Evolutionary conservation across 148 eudicot genomes (phyloP), one percentile per base, ranked within the genome.

Genomic region (Cornus florida): DNA sequence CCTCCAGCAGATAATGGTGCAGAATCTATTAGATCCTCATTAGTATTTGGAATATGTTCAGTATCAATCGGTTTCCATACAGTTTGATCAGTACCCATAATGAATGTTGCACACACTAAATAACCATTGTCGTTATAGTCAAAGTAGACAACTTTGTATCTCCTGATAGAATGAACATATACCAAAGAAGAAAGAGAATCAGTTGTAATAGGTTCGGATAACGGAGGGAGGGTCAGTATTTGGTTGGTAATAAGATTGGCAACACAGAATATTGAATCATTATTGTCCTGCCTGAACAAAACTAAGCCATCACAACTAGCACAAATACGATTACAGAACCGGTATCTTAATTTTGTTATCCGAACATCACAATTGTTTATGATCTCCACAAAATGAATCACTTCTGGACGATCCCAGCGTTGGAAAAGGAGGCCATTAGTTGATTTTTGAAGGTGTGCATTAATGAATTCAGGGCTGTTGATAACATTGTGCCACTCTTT

Each of bases 221-320:
- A 28, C 28, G 28, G 28, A 28, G 28, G 28, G 28, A 28, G 28
- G 28, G 28, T 28, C 28, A 28, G 28, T 28, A 28, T 28, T 28
- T 28, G 28, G 28, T 28, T 28, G 28, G 28, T 28, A 28, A 28
- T 28, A 28, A 28, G 28, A 28, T 28, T 28, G 28, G 28, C 28
- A 28, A 28, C 28, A 28, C 28, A 28, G 28, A 28, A 28, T 28
- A 28, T 28, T 28, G 28, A 28, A 28, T 28, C 28, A 28, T 28
- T 28, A 28, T 28, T 28, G 28, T 28, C 28, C 28, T 28, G 28
- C 28, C 28, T 28, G 28, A 28, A 28, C 28, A 28, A 28, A 28
- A 77, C n/a, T 68, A 77, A 41, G 46, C 79, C 79, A 67, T 77
- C n/a, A 28, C 79, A 77, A 48, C 64, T 48, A 67, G 43, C 70